phyloP scores from a whole-genome alignment of 202 grass and related monocot genomes.

The Hordeum pubiflorum region DNA sequence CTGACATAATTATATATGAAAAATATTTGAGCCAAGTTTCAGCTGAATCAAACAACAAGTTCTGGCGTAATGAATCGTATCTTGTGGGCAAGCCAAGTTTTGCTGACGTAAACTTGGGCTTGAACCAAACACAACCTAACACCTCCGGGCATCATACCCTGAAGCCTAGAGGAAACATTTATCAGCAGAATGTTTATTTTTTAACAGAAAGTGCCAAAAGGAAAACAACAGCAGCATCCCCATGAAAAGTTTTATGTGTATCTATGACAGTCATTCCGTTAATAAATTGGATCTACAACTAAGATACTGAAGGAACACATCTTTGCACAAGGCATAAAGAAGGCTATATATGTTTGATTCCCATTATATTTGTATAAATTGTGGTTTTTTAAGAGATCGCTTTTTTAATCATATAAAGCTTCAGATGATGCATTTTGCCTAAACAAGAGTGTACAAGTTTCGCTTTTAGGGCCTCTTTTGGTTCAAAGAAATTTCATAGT shows the following conservation, averaged over 20 bases:
- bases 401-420: not conserved
- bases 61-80: not conserved
- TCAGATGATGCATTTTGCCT: not conserved
- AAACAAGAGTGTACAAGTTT: not conserved
- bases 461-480: not conserved
- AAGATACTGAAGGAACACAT: not conserved
- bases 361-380: not conserved
- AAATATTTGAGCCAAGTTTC: not conserved
- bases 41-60: constrained; percentile 32
- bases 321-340: not conserved
- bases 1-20: not conserved
- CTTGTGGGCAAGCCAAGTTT: not conserved
- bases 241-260: not conserved
- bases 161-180: not conserved
- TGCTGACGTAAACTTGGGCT: not conserved
- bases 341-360: not conserved
- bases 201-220: not conserved
- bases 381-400: not conserved
- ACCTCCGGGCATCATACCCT: constrained; percentile 35
- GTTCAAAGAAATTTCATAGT: not conserved
- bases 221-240: not conserved
- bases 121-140: not conserved
- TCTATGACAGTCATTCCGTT: not conserved
- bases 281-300: not conserved
- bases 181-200: not conserved